Evolutionary conservation across 2,329 filamentous ascomycete genomes (phyloP).

Genomic region (Passalora sequoiae): DNA sequence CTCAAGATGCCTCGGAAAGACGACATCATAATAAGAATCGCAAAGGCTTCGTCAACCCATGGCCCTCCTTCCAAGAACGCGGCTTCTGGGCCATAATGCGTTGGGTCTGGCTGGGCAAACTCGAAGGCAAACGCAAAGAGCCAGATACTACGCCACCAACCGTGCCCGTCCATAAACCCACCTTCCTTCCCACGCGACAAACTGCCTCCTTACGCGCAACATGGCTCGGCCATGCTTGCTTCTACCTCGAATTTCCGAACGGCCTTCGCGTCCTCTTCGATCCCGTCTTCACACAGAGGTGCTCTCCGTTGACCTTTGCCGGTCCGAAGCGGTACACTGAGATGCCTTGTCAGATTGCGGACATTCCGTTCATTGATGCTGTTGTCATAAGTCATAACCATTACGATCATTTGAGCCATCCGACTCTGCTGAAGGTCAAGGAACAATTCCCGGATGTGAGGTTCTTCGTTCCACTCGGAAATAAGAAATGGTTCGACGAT

Average conservation of each 20-base stretch:
- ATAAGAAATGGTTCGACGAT: slow-evolving; percentile 73
- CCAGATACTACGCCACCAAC: slow-evolving; percentile 63
- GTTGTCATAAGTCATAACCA: slow-evolving; percentile 78
- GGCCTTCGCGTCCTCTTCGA: slow-evolving; percentile 88
- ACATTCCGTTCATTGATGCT: slow-evolving; percentile 71
- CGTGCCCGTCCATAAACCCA: slow-evolving; percentile 61
- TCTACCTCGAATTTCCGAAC: slow-evolving; percentile 81
- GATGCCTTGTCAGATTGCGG: slow-evolving; percentile 67
- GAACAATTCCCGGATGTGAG: slow-evolving; percentile 70
- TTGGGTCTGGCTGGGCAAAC: slow-evolving; percentile 40
- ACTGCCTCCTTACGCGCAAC: slow-evolving; percentile 66
- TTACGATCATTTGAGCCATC: slow-evolving; percentile 84
- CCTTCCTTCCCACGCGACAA: slow-evolving; percentile 59
- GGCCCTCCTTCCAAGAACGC: slow-evolving; percentile 47
- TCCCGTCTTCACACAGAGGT: slow-evolving; percentile 85
- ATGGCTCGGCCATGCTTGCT: slow-evolving; percentile 94
- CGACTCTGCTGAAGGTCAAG: slow-evolving; percentile 66
- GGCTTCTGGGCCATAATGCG: slow-evolving; percentile 32
- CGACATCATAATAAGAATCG: slow-evolving; percentile 50
- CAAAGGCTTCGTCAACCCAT: slow-evolving; percentile 54
- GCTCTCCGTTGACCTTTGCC: slow-evolving; percentile 66
- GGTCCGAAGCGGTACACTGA: slow-evolving; percentile 75
- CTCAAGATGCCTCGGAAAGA: slow-evolving; percentile 44
- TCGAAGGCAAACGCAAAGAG: slow-evolving; percentile 45
- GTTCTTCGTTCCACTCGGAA: slow-evolving; percentile 81